Evolutionary conservation across 768 basidiomycete species (phyloP).

Genomic region (Exsudoporus frostii): DNA sequence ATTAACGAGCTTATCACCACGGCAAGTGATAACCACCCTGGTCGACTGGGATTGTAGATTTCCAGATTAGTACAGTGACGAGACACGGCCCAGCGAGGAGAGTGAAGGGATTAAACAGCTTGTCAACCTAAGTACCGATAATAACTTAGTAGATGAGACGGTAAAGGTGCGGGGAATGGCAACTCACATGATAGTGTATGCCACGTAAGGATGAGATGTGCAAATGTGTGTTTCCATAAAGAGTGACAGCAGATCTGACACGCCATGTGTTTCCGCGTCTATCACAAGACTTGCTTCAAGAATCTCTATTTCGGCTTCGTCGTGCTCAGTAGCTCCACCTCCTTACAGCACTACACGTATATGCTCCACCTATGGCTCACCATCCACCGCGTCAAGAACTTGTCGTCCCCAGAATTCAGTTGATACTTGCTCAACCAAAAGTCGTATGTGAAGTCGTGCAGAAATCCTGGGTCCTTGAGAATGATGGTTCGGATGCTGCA

Average conservation of each 20-base stretch:
- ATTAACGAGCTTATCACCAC: conserved; percentile 57
- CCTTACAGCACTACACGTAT: conserved; percentile 85
- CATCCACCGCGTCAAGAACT: conserved; percentile 96
- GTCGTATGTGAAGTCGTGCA: conserved; percentile 92
- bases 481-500: conserved; percentile 90
- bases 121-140: conserved; percentile 58
- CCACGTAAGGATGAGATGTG: conserved; percentile 75
- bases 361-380: conserved; percentile 93
- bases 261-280: conserved; percentile 96
- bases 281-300: conserved; percentile 87
- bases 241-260: conserved; percentile 79
- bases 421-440: conserved; percentile 94
- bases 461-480: conserved; percentile 90
- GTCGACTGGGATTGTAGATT: conserved; percentile 65
- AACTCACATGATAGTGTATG: conserved; percentile 77
- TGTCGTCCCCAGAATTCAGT: conserved; percentile 91
- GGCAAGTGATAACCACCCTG: conserved; percentile 79
- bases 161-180: neutral
- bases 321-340: conserved; percentile 82
- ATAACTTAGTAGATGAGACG: no score
- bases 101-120: conserved; percentile 83
- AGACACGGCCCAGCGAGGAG: conserved; percentile 79
- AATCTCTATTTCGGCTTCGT: conserved; percentile 99
- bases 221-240: conserved; percentile 88
- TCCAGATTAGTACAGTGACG: conserved; percentile 72